Conservation (phyloP, 2,329 filamentous ascomycete genomes). For the Nemania abortiva region DNA sequence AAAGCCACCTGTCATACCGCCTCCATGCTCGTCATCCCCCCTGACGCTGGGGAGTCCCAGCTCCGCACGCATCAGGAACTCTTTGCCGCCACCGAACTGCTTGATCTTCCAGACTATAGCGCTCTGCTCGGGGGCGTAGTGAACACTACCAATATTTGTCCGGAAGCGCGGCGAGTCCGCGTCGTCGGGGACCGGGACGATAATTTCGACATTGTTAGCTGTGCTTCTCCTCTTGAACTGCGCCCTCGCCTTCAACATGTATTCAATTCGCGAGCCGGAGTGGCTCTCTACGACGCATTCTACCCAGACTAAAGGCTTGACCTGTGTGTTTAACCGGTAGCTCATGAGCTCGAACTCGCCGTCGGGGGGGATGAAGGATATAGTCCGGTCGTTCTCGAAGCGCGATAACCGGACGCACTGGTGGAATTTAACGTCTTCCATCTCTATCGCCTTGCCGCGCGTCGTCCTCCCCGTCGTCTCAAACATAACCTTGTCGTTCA, state of each 20-base stretch:
- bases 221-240: conserved; percentile 98
- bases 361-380: conserved; percentile 98
- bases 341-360: conserved; percentile 99
- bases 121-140: conserved; percentile 97
- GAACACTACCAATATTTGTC: conserved; percentile 96
- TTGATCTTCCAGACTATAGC: conserved; percentile 99
- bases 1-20: conserved; percentile 97
- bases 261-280: conserved; percentile 94
- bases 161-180: conserved; percentile 96
- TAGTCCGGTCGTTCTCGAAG: conserved; percentile 98
- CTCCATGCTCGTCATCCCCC: conserved; percentile 93
- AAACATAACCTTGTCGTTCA: conserved; percentile 99
- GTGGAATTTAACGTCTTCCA: conserved; percentile 99
- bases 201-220: conserved; percentile 98
- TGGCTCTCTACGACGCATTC: conserved; percentile 98
- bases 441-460: conserved; percentile 96
- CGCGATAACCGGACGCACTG: conserved; percentile 95
- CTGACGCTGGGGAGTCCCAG: conserved; percentile 93
- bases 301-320: conserved; percentile 98
- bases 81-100: conserved; percentile 98
- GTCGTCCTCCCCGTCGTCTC: conserved; percentile 96
- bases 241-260: conserved; percentile 97
- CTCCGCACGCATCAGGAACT: conserved; percentile 98
- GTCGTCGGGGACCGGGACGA: conserved; percentile 96
- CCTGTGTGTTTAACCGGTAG: conserved; percentile 97